These are phyloP conservation scores for Parmales sp. DNA, from an alignment of 108 stramenopile genomes.

Conservation along the genomic window DNA sequence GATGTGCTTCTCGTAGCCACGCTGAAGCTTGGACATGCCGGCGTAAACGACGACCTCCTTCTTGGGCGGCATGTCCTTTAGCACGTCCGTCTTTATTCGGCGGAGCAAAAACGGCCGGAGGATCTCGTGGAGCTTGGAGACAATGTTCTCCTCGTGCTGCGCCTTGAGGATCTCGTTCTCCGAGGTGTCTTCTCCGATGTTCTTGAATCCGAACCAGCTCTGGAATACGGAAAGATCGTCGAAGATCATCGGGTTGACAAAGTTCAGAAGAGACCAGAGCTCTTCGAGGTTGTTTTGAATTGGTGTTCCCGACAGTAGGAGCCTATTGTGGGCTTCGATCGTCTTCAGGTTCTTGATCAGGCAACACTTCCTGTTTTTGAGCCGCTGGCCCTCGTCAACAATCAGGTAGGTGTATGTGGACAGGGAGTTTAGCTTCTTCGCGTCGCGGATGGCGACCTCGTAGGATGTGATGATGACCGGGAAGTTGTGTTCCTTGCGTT, in stretches of 20 bases:
- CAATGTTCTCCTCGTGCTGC: slow-evolving; percentile 76
- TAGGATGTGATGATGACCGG: slow-evolving; percentile 90
- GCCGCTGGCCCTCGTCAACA: slow-evolving; percentile 96
- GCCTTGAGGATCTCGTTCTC: slow-evolving; percentile 79
- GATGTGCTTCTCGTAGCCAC: slow-evolving; percentile 62
- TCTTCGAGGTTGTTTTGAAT: slow-evolving; percentile 87
- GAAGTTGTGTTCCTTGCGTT: slow-evolving; percentile 48
- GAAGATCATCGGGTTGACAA: slow-evolving; percentile 95
- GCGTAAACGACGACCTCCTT: slow-evolving; percentile 91
- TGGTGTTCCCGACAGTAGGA: slow-evolving; percentile 96
- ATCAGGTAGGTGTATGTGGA: slow-evolving; percentile 77
- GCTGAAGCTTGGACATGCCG: slow-evolving; percentile 81
- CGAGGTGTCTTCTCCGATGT: slow-evolving; percentile 85
- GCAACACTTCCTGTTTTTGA: slow-evolving; percentile 91
- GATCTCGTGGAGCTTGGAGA: slow-evolving; percentile 92
- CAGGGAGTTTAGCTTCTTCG: slow-evolving; percentile 53
- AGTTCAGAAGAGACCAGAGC: slow-evolving; percentile 96
- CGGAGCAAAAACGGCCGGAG: slow-evolving; percentile 90
- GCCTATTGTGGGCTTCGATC: slow-evolving; percentile 65
- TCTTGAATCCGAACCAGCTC: slow-evolving; percentile 93
- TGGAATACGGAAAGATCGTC: slow-evolving; percentile 92
- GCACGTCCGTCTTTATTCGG: slow-evolving; percentile 82
- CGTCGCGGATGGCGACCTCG: slow-evolving; percentile 83
- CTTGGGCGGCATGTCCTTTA: slow-evolving; percentile 84
- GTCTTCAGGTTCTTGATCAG: slow-evolving; percentile 80